Conservation (phyloP, 1,139 yeast species). For the Nakaseomyces kungkrabaensis region DNA sequence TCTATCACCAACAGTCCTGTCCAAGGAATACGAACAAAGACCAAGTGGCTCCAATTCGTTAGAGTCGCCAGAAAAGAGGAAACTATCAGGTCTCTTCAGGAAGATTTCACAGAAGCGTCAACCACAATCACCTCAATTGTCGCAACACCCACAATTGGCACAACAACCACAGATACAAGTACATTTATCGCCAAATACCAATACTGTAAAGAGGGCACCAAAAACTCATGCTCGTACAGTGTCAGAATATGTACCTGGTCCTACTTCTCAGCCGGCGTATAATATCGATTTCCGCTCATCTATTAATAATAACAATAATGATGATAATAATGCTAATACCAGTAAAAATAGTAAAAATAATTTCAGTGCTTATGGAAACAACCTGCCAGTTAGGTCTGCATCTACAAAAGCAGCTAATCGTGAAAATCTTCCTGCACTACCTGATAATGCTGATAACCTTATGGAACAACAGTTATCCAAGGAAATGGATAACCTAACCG, state of each 20-base stretch:
- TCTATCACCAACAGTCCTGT: slow-evolving; percentile 16
- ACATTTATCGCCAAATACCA: slow-evolving; percentile 6
- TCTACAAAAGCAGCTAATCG: slow-evolving; percentile 13
- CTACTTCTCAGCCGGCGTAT: slow-evolving; percentile 7
- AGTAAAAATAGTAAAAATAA: slow-evolving; percentile 6
- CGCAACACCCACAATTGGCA: slow-evolving; percentile 7
- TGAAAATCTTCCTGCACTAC: slow-evolving; percentile 27
- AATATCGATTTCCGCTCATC: neutral
- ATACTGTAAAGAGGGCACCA: slow-evolving; percentile 9
- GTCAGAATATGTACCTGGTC: slow-evolving; percentile 31
- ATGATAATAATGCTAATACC: neutral
- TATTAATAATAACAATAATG: slow-evolving; percentile 1
- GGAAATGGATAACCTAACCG: slow-evolving; percentile 16
- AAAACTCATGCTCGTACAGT: slow-evolving; percentile 34
- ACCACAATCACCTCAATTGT: slow-evolving; percentile 9
- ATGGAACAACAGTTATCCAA: slow-evolving; percentile 27
- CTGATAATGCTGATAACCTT: slow-evolving; percentile 27
- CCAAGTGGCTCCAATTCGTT: slow-evolving; percentile 10
- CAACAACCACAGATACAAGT: slow-evolving; percentile 10
- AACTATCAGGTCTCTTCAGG: slow-evolving; percentile 29
- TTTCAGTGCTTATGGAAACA: slow-evolving; percentile 8
- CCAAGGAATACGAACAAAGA: slow-evolving; percentile 13
- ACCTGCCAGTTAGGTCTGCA: slow-evolving; percentile 17
- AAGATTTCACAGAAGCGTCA: slow-evolving; percentile 28
- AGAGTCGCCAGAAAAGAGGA: slow-evolving; percentile 18